Evolutionary conservation across 441 rosid species (phyloP).

Genomic region (Biscutella auriculata): DNA sequence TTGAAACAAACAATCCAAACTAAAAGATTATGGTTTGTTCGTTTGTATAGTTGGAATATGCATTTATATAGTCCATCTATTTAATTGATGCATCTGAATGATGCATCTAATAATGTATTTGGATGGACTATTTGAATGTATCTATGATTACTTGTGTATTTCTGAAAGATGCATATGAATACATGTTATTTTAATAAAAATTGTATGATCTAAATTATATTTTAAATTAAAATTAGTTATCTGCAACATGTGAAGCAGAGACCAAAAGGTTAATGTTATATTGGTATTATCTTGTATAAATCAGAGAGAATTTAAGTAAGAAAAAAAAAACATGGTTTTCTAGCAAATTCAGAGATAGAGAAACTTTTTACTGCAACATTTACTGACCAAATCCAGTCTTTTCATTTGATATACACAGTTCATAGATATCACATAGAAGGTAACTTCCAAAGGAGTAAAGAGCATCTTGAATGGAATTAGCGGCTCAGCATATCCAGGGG

Average conservation of each 20-base stretch:
- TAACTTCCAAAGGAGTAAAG: constrained; percentile 55
- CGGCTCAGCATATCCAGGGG: constrained; percentile 77
- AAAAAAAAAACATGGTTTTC: background rate
- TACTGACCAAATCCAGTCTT: background rate
- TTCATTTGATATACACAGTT: constrained; percentile 41
- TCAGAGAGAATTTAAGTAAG: background rate
- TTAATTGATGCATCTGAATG: too few relatives aligned
- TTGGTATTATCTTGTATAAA: constrained; percentile 10
- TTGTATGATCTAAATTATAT: too few relatives aligned
- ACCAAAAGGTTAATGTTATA: constrained; percentile 46
- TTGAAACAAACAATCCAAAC: too few relatives aligned
- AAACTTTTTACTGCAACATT: background rate
- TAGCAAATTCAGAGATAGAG: background rate
- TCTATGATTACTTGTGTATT: too few relatives aligned
- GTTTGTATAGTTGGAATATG: too few relatives aligned
- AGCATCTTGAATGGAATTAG: constrained; percentile 63
- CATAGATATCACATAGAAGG: constrained; percentile 63
- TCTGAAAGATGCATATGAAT: too few relatives aligned
- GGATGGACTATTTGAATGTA: too few relatives aligned
- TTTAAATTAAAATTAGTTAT: too few relatives aligned
- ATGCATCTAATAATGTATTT: too few relatives aligned
- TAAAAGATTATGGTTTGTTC: too few relatives aligned
- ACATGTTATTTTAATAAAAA: too few relatives aligned
- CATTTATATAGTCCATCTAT: too few relatives aligned
- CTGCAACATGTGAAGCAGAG: constrained; percentile 26